Base-by-base conservation (phyloP, 192 early-diverging fungal species). In the Coemansia sp. region DNA sequence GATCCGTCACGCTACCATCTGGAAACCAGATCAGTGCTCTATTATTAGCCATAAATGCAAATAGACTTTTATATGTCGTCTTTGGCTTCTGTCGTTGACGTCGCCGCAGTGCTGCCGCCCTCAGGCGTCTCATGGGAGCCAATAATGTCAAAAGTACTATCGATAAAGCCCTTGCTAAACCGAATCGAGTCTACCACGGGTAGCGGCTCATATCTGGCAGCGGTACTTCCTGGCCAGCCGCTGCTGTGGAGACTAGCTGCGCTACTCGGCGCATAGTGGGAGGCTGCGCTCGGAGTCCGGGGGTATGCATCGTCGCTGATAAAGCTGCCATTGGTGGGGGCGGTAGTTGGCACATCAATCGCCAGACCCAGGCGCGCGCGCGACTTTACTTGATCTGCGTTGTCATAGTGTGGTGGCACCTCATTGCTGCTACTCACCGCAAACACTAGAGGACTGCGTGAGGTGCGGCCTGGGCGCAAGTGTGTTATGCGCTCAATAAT, bases 101-200 rank as follows among this genome's bases (percentile, higher is more conserved):
- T 29, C 8, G 50, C 50, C 23, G 50, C 10, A 32, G 29, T 34
- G 55, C 15, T n/a, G 29, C 31, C 29, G 7, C 29, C 15, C 17
- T 58, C 55, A 7, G 29, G 29, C 29, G 19, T 19, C 32, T 67
- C 62, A 11, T 53, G 59, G 15, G 57, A 57, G 32, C 57, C 63
- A 19, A 77, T 38, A 32, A 67, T 46, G 19, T 70, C 66, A 34
- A 82, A 74, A 6, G 75, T 64, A 1, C 68, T 64, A 46, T 77
- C 75, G 31, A 82, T 71, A 60, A 82, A 82, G 6, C 80, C 80
- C 34, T 76, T 76, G 74, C 80, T 82, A 60, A 82, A 82, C 10
- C 80, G 80, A 14, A 74, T 77, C 17, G 74, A 64, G 44, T 77
- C 72, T 11, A 82, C 72, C 3, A 69, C 46, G 31, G 80, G 80